phyloP scores from a whole-genome alignment of 495 filamentous ascomycete species.

The Poronia punctata region DNA sequence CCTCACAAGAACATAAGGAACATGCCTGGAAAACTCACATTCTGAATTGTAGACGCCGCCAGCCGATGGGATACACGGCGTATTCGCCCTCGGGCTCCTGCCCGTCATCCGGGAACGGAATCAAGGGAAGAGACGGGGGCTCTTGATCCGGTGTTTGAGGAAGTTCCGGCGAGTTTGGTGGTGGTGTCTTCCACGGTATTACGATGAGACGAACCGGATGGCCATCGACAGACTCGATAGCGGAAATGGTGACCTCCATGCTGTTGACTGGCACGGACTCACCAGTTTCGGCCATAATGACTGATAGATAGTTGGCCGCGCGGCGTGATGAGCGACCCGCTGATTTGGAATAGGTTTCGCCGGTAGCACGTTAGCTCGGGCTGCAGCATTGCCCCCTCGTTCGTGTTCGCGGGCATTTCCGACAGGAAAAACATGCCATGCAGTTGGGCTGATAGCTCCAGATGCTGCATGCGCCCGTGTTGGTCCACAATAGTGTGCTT shows the following conservation, averaged over 20 bases:
- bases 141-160: conserved; percentile 48
- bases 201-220: conserved; percentile 87
- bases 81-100: conserved; percentile 54
- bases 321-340: conserved; percentile 75
- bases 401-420: conserved; percentile 66
- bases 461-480: conserved; percentile 47
- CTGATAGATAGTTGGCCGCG: conserved; percentile 64
- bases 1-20: too few species aligned
- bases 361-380: conserved; percentile 88
- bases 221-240: conserved; percentile 84
- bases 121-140: conserved; percentile 62
- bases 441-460: conserved; percentile 70
- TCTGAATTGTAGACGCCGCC: conserved; percentile 84
- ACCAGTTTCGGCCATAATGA: conserved; percentile 68
- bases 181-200: conserved; percentile 92
- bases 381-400: conserved; percentile 58
- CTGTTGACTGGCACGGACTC: conserved; percentile 74
- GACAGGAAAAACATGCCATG: conserved; percentile 97
- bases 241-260: conserved; percentile 79
- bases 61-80: conserved; percentile 82
- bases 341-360: conserved; percentile 87
- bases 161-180: conserved; percentile 58
- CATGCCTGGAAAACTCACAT: conserved; percentile 51
- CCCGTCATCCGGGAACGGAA: conserved; percentile 70
- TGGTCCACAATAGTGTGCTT: conserved; percentile 51